These are phyloP conservation scores for Fusarium sp. DNA, from an alignment of 2,329 filamentous ascomycete species.

Conservation along the genomic window DNA sequence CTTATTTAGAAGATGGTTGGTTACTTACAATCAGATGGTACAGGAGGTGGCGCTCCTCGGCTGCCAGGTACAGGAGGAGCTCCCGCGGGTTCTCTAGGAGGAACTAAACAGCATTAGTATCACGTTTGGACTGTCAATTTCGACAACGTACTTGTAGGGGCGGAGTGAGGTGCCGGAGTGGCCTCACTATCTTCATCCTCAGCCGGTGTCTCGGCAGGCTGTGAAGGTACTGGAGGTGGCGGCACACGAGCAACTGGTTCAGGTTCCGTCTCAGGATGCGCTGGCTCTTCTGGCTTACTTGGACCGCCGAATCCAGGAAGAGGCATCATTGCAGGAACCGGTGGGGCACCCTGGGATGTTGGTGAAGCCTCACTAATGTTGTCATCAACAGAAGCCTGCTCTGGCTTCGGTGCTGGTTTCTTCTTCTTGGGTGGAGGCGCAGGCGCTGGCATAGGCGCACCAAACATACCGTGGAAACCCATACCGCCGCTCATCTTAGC, in stretches of 20 bases:
- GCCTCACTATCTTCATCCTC: constrained; percentile 52
- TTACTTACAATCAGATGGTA: constrained; percentile 71
- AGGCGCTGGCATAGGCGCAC: constrained; percentile 75
- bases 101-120: constrained; percentile 48
- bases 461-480: constrained; percentile 96
- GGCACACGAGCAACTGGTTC: constrained; percentile 44
- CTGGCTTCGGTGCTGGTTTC: constrained; percentile 58
- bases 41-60: constrained; percentile 66
- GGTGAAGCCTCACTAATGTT: constrained; percentile 59
- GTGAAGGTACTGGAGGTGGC: constrained; percentile 48
- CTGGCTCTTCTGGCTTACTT: constrained; percentile 57
- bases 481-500: constrained; percentile 98
- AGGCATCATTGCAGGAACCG: constrained; percentile 70
- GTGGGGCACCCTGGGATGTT: constrained; percentile 58
- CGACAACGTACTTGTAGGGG: constrained; percentile 36
- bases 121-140: not conserved
- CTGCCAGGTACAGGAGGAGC: constrained; percentile 61
- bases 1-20: not conserved
- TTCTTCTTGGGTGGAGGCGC: constrained; percentile 63
- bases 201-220: constrained; percentile 40
- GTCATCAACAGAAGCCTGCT: constrained; percentile 56
- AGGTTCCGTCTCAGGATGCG: constrained; percentile 54
- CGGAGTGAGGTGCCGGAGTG: constrained; percentile 49
- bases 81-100: constrained; percentile 48
- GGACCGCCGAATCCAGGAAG: constrained; percentile 78